Percentiles rank a stretch among this genome's conserved stretches.
Evolutionary conservation across 148 eudicot species (phyloP).

Genomic region (Limonium bicolor): DNA sequence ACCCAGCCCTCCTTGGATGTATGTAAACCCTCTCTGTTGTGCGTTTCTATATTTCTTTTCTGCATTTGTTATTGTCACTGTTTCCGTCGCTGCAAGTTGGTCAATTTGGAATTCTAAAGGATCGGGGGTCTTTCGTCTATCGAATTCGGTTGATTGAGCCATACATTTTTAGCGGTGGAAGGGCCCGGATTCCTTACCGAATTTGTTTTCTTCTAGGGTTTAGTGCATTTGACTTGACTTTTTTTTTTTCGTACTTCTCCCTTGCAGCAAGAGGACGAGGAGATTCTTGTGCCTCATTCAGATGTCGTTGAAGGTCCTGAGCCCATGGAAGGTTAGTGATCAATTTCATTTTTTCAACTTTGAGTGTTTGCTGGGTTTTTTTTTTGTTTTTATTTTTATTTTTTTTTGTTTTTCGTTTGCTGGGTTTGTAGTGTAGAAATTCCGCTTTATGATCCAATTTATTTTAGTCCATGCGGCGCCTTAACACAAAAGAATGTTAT

Average conservation of each 20-base stretch:
- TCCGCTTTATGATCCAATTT: too few species aligned
- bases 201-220: conserved; percentile 10
- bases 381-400: background rate
- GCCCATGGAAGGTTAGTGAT: conserved; percentile 52
- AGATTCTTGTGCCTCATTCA: conserved; percentile 67
- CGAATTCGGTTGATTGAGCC: background rate
- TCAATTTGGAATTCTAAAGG: conserved; percentile 19
- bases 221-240: conserved; percentile 15
- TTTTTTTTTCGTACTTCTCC: conserved; percentile 5
- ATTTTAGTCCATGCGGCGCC: too few species aligned
- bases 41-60: background rate
- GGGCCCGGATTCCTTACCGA: conserved; percentile 1
- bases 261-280: conserved; percentile 73
- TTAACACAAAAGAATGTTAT: too few species aligned
- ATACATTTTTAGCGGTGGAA: background rate
- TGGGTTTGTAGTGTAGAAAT: too few species aligned
- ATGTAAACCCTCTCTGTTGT: conserved; percentile 7
- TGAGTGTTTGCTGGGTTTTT: background rate
- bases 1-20: conserved; percentile 66
- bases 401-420: too few species aligned
- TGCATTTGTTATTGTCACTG: conserved; percentile 4
- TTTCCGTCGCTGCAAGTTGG: background rate
- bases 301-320: conserved; percentile 50
- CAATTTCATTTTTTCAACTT: background rate
- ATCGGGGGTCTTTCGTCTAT: conserved; percentile 9